Evolutionary conservation across 2,329 filamentous ascomycete species (phyloP).

Genomic region (Fusarium domesticum): DNA sequence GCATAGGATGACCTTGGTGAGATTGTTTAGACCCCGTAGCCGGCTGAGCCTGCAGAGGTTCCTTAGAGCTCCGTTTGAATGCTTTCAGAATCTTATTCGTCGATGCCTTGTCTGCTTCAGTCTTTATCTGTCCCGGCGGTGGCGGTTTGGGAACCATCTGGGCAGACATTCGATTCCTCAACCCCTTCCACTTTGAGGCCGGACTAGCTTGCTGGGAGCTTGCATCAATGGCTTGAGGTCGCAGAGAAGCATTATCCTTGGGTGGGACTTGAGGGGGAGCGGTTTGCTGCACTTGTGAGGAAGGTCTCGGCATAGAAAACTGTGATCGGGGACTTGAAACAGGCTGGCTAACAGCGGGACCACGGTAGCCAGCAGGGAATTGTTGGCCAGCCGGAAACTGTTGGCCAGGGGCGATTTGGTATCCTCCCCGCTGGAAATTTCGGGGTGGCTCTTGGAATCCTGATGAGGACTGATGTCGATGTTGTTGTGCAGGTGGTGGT

Average conservation of each 20-base stretch:
- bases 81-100: slow-evolving; percentile 32
- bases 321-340: slow-evolving; percentile 12
- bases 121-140: slow-evolving; percentile 15
- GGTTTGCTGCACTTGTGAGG: slow-evolving; percentile 18
- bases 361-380: not conserved
- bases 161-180: slow-evolving; percentile 33
- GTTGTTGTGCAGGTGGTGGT: slow-evolving; percentile 13
- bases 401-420: slow-evolving; percentile 14
- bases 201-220: slow-evolving; percentile 19
- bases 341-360: slow-evolving; percentile 6
- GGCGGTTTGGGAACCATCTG: slow-evolving; percentile 28
- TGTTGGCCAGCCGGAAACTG: slow-evolving; percentile 12
- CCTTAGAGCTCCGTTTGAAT: slow-evolving; percentile 34
- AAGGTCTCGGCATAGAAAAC: slow-evolving; percentile 9
- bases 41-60: slow-evolving; percentile 21
- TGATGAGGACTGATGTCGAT: slow-evolving; percentile 12
- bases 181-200: slow-evolving; percentile 34
- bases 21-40: slow-evolving; percentile 11
- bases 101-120: slow-evolving; percentile 23
- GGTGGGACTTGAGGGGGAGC: slow-evolving; percentile 11
- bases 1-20: slow-evolving; percentile 11
- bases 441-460: slow-evolving; percentile 13
- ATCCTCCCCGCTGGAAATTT: slow-evolving; percentile 6
- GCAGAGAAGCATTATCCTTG: slow-evolving; percentile 10
- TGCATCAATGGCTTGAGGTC: slow-evolving; percentile 8